These are phyloP conservation scores for Zymoseptoria tritici DNA, from an alignment of 2,329 filamentous ascomycete species.

Conservation along the genomic window DNA sequence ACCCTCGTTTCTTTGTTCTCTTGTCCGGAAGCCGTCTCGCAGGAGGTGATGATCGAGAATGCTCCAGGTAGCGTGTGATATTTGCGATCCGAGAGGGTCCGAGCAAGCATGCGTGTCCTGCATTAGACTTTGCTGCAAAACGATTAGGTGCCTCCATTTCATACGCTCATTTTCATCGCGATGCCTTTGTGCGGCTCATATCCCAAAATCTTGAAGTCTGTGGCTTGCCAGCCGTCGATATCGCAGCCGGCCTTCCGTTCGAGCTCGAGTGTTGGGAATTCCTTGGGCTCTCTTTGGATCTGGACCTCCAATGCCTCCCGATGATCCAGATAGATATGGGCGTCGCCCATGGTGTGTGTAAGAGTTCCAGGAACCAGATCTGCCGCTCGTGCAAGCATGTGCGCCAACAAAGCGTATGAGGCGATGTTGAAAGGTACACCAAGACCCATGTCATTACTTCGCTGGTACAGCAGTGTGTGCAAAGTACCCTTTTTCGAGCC, in stretches of 20 bases:
- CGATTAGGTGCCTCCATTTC: neutral
- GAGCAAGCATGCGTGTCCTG: neutral
- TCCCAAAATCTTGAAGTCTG: constrained; percentile 79
- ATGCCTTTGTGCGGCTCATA: constrained; percentile 90
- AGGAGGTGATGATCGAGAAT: neutral
- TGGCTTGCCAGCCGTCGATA: constrained; percentile 83
- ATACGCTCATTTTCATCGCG: constrained; percentile 97
- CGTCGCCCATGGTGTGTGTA: constrained; percentile 94
- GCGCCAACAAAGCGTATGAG: constrained; percentile 83
- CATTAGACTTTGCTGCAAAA: neutral
- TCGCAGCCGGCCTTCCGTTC: constrained; percentile 58
- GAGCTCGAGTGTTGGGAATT: constrained; percentile 75
- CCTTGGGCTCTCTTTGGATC: constrained; percentile 67
- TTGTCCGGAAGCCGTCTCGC: neutral
- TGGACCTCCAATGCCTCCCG: constrained; percentile 79
- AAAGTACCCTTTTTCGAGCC: constrained; percentile 56
- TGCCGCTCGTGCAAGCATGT: constrained; percentile 87
- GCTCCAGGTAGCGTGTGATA: neutral
- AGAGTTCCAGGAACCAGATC: constrained; percentile 78
- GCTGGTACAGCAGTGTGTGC: constrained; percentile 85
- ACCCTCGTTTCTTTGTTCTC: neutral
- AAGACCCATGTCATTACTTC: constrained; percentile 93
- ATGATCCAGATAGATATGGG: constrained; percentile 94
- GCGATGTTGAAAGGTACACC: constrained; percentile 98
- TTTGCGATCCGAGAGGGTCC: neutral